Percentiles rank a stretch among this genome's conserved stretches.
Conservation (phyloP, 441 rosid genomes). For the Melianthus villosus region DNA sequence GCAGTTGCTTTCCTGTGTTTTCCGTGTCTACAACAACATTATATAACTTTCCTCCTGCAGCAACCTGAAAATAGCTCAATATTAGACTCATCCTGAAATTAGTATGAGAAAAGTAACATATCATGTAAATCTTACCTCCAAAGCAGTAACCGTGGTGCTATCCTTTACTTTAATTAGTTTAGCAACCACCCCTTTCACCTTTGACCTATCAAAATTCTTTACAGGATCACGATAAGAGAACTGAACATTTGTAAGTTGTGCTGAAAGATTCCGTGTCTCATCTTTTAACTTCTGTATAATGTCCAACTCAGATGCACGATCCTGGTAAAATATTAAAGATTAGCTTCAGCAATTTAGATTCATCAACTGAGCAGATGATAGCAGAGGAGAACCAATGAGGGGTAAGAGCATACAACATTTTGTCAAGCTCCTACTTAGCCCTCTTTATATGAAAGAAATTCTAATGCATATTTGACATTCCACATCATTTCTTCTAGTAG, state of each 20-base stretch:
- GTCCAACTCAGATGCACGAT: slow-evolving; percentile 54
- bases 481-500: slow-evolving; percentile 47
- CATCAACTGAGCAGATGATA: slow-evolving; percentile 1
- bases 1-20: slow-evolving; percentile 81
- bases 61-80: slow-evolving; percentile 38
- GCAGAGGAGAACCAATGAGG: slow-evolving; percentile 3
- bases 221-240: slow-evolving; percentile 73
- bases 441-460: slow-evolving; percentile 50
- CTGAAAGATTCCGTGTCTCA: slow-evolving; percentile 50
- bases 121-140: slow-evolving; percentile 45
- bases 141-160: slow-evolving; percentile 64
- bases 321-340: slow-evolving; percentile 35
- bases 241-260: slow-evolving; percentile 66
- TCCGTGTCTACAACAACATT: slow-evolving; percentile 89
- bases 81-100: slow-evolving; percentile 3
- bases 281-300: slow-evolving; percentile 63
- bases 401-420: slow-evolving; percentile 32
- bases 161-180: slow-evolving; percentile 77
- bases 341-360: no score
- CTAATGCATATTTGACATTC: slow-evolving; percentile 38
- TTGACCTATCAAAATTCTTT: slow-evolving; percentile 72
- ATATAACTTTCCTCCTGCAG: slow-evolving; percentile 87
- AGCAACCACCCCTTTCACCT: slow-evolving; percentile 95
- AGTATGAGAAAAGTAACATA: no score
- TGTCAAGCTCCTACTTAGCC: slow-evolving; percentile 83